Evolutionary conservation across 2,329 filamentous ascomycete species (phyloP), one percentile per base, ranked within the genome.

Genomic region (Leptographium lundbergii): DNA sequence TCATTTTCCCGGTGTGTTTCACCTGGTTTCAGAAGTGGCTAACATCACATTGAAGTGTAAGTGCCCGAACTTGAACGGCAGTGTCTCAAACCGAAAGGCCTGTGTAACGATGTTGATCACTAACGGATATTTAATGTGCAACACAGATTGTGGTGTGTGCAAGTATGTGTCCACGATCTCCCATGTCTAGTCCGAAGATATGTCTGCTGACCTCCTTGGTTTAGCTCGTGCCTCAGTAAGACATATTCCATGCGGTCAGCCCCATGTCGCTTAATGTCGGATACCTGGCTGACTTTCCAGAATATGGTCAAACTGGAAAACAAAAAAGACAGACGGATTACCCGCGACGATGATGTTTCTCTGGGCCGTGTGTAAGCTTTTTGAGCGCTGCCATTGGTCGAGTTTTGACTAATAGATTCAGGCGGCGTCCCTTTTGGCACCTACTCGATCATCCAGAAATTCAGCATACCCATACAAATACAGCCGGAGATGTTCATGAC

Each of bases 301-400:
- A 62, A 84, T 86, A 71, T 84, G 79, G 78, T 76, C 80, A 61
- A 86, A 84, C 66, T 85, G 80, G 76, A 73, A 75, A 24, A 75
- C 72, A 14, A 85, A 86, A 66, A 77, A 75, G 61, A 85, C 82
- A 0, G 81, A 85, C 47, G 83, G 83, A 2, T 69, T 86, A 2
- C 82, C 82, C 0, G 75, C 74, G 0, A 65, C 69, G 24, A 86
- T 86, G 82, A 78, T 85, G 73, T 79, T 85, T 62, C 68, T 85
- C 1, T 86, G 82, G 82, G 81, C 79, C n/a, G 66, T 75, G 36
- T 81, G 81, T 77, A 67, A 63, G 69, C 64, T 9, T 24, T 5
- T 10, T 27, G 17, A 22, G 10, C 32, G 17, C 32, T 10, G 47
- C 6, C 2, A 25, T 14, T 3, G 24, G n/a, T n/a, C 5, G 24